Evolutionary conservation across 1,284 basidiomycete species (phyloP).

Genomic region (Ganoderma lingzhi): DNA sequence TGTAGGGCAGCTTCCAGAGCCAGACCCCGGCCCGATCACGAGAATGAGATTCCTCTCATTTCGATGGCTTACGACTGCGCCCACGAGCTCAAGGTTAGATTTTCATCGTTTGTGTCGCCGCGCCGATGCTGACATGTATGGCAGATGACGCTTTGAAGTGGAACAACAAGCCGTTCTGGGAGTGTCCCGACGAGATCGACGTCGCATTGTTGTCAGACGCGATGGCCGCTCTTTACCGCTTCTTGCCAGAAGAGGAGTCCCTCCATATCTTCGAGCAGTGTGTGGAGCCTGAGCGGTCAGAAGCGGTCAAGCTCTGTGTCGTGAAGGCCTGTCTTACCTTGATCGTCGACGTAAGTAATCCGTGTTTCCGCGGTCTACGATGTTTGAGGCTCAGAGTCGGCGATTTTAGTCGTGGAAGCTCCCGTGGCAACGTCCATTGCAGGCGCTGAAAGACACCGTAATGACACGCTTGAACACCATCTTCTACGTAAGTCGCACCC

Average conservation of each 20-base stretch:
- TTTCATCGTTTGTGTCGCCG: background rate
- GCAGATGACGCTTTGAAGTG: slow-evolving; percentile 59
- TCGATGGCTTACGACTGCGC: slow-evolving; percentile 77
- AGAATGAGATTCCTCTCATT: slow-evolving; percentile 70
- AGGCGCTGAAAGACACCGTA: slow-evolving; percentile 53
- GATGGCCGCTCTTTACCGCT: slow-evolving; percentile 76
- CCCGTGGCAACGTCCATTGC: slow-evolving; percentile 64
- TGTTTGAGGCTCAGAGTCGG: background rate
- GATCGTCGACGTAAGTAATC: slow-evolving; percentile 42
- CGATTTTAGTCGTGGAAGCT: slow-evolving; percentile 57
- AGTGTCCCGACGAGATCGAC: slow-evolving; percentile 75
- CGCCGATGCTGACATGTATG: slow-evolving; percentile 18
- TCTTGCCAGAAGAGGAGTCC: slow-evolving; percentile 68
- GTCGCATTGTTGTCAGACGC: slow-evolving; percentile 82
- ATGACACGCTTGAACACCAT: slow-evolving; percentile 61
- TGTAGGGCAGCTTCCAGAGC: slow-evolving; percentile 83
- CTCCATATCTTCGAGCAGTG: slow-evolving; percentile 67
- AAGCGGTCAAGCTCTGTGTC: slow-evolving; percentile 82
- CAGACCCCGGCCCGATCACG: slow-evolving; percentile 56
- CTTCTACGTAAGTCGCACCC: slow-evolving; percentile 55
- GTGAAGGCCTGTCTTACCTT: slow-evolving; percentile 73
- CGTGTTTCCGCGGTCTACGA: background rate
- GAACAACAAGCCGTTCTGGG: slow-evolving; percentile 74
- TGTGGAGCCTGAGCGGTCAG: slow-evolving; percentile 78
- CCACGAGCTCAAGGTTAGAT: slow-evolving; percentile 77